Conservation (phyloP, 2,329 filamentous ascomycete genomes). For the Claviceps africana region DNA sequence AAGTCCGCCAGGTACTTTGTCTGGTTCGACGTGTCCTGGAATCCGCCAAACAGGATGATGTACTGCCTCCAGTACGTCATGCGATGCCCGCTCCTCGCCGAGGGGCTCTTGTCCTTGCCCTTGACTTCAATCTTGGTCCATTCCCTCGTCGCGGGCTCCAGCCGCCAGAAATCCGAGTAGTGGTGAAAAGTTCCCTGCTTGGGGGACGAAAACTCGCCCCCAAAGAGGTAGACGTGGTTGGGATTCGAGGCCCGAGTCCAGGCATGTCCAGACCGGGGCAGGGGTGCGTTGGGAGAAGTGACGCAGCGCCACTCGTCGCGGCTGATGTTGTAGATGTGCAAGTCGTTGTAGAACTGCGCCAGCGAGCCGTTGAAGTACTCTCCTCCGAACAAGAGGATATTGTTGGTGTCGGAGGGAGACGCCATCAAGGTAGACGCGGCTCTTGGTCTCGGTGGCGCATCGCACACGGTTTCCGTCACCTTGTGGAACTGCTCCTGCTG, state of each 20-base stretch:
- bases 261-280: conserved; percentile 84
- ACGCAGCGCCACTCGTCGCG: conserved; percentile 83
- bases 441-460: conserved; percentile 61
- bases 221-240: conserved; percentile 79
- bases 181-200: conserved; percentile 99
- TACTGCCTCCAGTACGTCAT: conserved; percentile 98
- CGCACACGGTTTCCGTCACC: conserved; percentile 65
- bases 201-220: conserved; percentile 89
- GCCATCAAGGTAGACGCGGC: conserved; percentile 72
- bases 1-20: conserved; percentile 89
- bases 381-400: conserved; percentile 82
- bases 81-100: conserved; percentile 78
- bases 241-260: conserved; percentile 84
- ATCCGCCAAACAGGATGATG: conserved; percentile 88
- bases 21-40: conserved; percentile 90
- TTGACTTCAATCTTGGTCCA: conserved; percentile 79
- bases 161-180: conserved; percentile 95
- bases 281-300: conserved; percentile 78
- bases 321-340: conserved; percentile 61
- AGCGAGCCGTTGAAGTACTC: conserved; percentile 91
- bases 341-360: conserved; percentile 56
- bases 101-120: conserved; percentile 64
- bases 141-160: conserved; percentile 72
- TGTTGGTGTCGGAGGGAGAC: conserved; percentile 73
- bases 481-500: conserved; percentile 91